Conservation (phyloP, 2,329 filamentous ascomycete genomes). For the Intubia oerlemansii region DNA sequence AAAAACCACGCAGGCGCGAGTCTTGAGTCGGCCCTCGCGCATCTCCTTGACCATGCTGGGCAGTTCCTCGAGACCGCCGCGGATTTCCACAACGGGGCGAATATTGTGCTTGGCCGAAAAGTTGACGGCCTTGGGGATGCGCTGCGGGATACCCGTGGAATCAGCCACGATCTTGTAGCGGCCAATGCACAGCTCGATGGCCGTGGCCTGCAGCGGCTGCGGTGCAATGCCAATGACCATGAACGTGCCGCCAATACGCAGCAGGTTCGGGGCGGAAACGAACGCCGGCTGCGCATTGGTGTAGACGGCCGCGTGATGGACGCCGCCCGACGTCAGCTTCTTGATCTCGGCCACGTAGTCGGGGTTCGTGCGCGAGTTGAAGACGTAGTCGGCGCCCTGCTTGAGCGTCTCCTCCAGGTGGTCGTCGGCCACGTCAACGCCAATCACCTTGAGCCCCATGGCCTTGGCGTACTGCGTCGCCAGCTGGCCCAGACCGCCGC, state of each 20-base stretch:
- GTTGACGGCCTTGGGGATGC: slow-evolving; percentile 20
- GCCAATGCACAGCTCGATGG: slow-evolving; percentile 18
- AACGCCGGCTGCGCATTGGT: slow-evolving; percentile 17
- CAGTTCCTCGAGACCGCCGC: slow-evolving; percentile 17
- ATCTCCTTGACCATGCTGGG: slow-evolving; percentile 17
- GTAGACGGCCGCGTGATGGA: slow-evolving; percentile 20
- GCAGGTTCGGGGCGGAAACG: slow-evolving; percentile 14
- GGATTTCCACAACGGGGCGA: slow-evolving; percentile 17
- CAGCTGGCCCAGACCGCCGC: slow-evolving; percentile 22
- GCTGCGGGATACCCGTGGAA: slow-evolving; percentile 19
- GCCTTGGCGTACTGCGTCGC: slow-evolving; percentile 22
- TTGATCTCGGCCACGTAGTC: slow-evolving; percentile 18
- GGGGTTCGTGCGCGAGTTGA: slow-evolving; percentile 19
- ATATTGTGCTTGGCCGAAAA: slow-evolving; percentile 20
- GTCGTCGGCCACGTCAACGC: slow-evolving; percentile 20
- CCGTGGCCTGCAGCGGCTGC: slow-evolving; percentile 15
- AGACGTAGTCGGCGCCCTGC: slow-evolving; percentile 19
- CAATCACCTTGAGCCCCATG: slow-evolving; percentile 20
- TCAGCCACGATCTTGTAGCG: slow-evolving; percentile 19
- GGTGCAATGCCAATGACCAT: slow-evolving; percentile 21
- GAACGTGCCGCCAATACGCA: slow-evolving; percentile 17
- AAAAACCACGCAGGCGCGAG: slow-evolving; percentile 4
- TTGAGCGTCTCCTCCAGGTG: slow-evolving; percentile 17
- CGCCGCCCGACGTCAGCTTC: slow-evolving; percentile 18
- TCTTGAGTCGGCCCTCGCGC: slow-evolving; percentile 10